These are phyloP conservation scores for Nannizziopsis arthrosporioides DNA, from an alignment of 2,329 filamentous ascomycete species.

Conservation along the genomic window DNA sequence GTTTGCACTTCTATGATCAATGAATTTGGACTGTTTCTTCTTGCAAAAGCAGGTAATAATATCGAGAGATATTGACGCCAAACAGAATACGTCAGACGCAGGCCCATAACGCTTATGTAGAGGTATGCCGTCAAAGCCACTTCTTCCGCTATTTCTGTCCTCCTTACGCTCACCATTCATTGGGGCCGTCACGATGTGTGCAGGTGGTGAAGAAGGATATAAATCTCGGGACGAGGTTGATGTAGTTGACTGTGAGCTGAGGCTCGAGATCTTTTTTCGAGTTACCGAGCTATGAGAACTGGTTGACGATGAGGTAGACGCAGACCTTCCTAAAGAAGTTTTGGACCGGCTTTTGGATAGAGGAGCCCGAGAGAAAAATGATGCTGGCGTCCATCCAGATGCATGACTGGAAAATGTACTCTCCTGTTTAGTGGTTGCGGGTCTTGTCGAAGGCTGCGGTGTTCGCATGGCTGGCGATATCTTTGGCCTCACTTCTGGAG, in stretches of 20 bases:
- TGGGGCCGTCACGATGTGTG: background rate
- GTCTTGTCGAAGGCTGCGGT: background rate
- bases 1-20: constrained; percentile 43
- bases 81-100: constrained; percentile 46
- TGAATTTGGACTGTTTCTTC: constrained; percentile 44
- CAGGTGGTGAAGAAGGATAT: background rate
- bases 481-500: constrained; percentile 44
- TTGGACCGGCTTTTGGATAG: constrained; percentile 1
- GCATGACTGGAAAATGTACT: background rate
- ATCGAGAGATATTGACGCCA: constrained; percentile 48
- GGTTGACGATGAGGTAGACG: constrained; percentile 1
- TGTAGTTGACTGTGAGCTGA: constrained; percentile 6
- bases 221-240: background rate
- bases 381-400: background rate
- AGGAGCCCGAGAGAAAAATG: constrained; percentile 2
- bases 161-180: background rate
- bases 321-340: constrained; percentile 1
- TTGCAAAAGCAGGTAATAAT: constrained; percentile 49
- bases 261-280: constrained; percentile 4
- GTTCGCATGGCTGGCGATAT: background rate
- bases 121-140: background rate
- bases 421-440: background rate
- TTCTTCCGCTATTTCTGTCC: background rate
- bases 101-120: constrained; percentile 10
- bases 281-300: constrained; percentile 2